Evolutionary conservation across 192 early-diverging fungal genomes (phyloP), one percentile per base, ranked within the genome.

Genomic region (Coemansia sp.): DNA sequence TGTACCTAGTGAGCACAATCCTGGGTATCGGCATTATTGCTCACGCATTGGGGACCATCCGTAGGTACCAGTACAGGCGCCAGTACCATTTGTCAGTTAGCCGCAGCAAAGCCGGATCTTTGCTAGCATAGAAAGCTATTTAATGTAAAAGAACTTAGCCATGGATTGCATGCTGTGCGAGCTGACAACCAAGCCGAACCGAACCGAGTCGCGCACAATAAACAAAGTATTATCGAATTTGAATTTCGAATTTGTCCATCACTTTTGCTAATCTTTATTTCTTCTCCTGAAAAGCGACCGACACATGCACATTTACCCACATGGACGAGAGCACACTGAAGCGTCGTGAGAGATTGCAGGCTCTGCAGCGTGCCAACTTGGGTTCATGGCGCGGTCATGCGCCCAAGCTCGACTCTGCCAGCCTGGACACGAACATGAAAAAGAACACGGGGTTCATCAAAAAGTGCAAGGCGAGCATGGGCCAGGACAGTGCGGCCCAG

Each of bases 401-500:
- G 7, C 54, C 58, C 14, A 60, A 29, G 33, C 54, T 68, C n/a
- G 68, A 70, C 26, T 29, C 70, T 19, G 50, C 43, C 41, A 37
- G 54, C 15, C 59, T 98, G 17, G 97, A 99, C 65, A 89, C 92
- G 54, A 96, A 92, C 76, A 92, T 99, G 46, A 99, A 98, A 70
- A 97, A 97, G 83, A 97, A 97, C 76, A 94, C 91, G 5, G 86
- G 88, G 14, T 98, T 99, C 68, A 92, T 97, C 58, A 93, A 93
- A 68, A 95, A 95, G 62, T 98, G 82, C 85, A 91, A 87, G 60
- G 72, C 83, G 18, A 89, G 83, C 69, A 83, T 85, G 62, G 83
- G 80, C 59, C 89, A 76, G 35, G 91, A 89, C 60, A 86, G 60
- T 37, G 68, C 67, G 0, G 74, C 65, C 29, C 91, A 91, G 65